Percentiles rank a stretch among this genome's conserved stretches.
phyloP scores from a whole-genome alignment of 1,139 yeast species.

The Debaryomyces udenii region DNA sequence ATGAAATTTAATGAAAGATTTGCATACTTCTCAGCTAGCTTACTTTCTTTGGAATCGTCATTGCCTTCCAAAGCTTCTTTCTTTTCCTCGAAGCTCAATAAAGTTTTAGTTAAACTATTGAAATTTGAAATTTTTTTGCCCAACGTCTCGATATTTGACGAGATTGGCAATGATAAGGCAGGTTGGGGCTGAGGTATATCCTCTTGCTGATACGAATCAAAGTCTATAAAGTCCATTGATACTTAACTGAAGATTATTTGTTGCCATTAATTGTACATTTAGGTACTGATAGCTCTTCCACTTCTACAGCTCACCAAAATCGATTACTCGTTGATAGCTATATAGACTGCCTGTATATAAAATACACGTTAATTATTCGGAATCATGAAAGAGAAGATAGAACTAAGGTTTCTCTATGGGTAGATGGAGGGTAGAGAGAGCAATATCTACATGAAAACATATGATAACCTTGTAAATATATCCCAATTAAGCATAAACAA shows the following conservation, averaged over 20 bases:
- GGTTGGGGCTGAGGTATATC: conserved; percentile 49
- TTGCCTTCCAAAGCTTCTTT: conserved; percentile 10
- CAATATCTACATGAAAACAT: too few species aligned
- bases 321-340: too few species aligned
- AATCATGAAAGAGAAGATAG: too few species aligned
- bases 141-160: conserved; percentile 43
- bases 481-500: background rate
- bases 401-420: too few species aligned
- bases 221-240: conserved; percentile 48
- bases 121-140: conserved; percentile 40
- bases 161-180: conserved; percentile 46
- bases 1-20: conserved; percentile 30
- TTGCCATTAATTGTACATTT: background rate
- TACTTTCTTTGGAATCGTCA: conserved; percentile 13
- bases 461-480: background rate
- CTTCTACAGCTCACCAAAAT: too few species aligned
- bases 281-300: background rate
- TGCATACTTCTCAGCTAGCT: conserved; percentile 45
- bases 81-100: conserved; percentile 28
- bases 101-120: conserved; percentile 34
- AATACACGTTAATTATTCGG: too few species aligned
- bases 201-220: conserved; percentile 37
- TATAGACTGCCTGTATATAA: too few species aligned
- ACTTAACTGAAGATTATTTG: background rate
- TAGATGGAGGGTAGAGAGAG: too few species aligned